These are phyloP conservation scores for Nemophila menziesii DNA, from an alignment of 257 asterid species.

Conservation along the genomic window DNA sequence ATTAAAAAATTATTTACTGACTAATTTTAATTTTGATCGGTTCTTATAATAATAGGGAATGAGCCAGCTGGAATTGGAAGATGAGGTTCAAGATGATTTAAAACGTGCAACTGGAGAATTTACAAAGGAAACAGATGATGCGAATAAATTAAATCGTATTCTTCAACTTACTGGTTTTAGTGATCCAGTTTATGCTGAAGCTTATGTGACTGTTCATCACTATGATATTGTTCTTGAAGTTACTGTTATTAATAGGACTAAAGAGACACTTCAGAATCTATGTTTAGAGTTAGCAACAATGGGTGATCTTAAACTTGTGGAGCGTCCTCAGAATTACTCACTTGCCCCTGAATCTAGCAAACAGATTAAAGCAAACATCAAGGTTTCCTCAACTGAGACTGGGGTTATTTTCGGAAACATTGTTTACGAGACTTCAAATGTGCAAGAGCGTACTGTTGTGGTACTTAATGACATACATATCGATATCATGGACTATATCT, in stretches of 20 bases:
- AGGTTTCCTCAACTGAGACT: slow-evolving; percentile 96
- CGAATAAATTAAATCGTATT: slow-evolving; percentile 75
- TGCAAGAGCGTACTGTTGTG: slow-evolving; percentile 76
- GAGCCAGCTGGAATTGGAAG: slow-evolving; percentile 95
- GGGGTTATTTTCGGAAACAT: slow-evolving; percentile 94
- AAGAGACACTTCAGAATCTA: slow-evolving; percentile 87
- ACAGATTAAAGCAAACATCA: slow-evolving; percentile 87
- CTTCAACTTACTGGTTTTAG: slow-evolving; percentile 95
- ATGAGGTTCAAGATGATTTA: slow-evolving; percentile 82
- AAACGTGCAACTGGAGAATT: slow-evolving; percentile 96
- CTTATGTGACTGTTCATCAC: slow-evolving; percentile 89
- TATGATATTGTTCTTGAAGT: slow-evolving; percentile 93
- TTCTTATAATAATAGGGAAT: slow-evolving; percentile 47
- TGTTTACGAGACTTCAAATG: slow-evolving; percentile 88
- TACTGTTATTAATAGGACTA: slow-evolving; percentile 76
- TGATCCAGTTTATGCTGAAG: slow-evolving; percentile 97
- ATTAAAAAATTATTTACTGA: background rate
- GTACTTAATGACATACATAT: slow-evolving; percentile 93
- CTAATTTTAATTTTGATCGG: slow-evolving; percentile 2
- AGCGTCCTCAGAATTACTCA: slow-evolving; percentile 93
- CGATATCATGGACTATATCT: slow-evolving; percentile 95
- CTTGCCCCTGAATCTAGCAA: slow-evolving; percentile 88
- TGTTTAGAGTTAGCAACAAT: slow-evolving; percentile 93
- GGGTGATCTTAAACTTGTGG: slow-evolving; percentile 97
- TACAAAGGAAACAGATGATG: slow-evolving; percentile 68